Base-by-base conservation (phyloP, 1,139 yeast species). In the Magnusiomyces suaveolens region DNA sequence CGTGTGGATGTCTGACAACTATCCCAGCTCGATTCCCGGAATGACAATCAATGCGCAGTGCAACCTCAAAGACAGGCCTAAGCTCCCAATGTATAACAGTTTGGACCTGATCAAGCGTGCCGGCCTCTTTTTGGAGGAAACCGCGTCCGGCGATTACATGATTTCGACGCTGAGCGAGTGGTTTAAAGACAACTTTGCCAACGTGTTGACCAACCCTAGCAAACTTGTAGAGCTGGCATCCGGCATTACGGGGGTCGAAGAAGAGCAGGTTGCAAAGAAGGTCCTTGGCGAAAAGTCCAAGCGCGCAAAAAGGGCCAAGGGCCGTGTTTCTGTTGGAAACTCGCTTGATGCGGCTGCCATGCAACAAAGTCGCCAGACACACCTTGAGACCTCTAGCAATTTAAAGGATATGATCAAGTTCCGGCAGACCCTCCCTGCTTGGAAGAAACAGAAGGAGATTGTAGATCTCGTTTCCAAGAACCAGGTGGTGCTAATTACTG, bases 401-500 rank as follows among this genome's bases (percentile, higher is more conserved):
- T 51, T 55, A 36, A 48, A 55, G 20, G 41, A 46, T 1, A 77
- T 80, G 75, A 54, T 75, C 12, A 56, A 60, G 1, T 68, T 72
- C 12, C 76, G 97, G 60, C 61, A 75, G 16, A 66, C 67, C 2
- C 71, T 92, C 38, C 97, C 98, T 0, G 97, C 97, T 0, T 90
- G 96, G 95, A 67, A 72, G 14, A 84, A 84, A 65, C 75, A 73
- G 52, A 71, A 77, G 0, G 74, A 76, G 3, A 75, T 92, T 48
- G 75, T 87, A 1, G 65, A 78, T 0, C 68, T 81, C 2, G 80
- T 92, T 3, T 73, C 76, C 43, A 60, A 73, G 0, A 79, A 85
- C 63, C 81, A 80, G 59, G 85, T 88, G 1, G 81, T 87, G 2
- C 71, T 92, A 44, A 79, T 92, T 41, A 92, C 97, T 1, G 98